These are phyloP conservation scores for Syzygium aromaticum DNA, from an alignment of 345 rosid species.

Conservation along the genomic window DNA sequence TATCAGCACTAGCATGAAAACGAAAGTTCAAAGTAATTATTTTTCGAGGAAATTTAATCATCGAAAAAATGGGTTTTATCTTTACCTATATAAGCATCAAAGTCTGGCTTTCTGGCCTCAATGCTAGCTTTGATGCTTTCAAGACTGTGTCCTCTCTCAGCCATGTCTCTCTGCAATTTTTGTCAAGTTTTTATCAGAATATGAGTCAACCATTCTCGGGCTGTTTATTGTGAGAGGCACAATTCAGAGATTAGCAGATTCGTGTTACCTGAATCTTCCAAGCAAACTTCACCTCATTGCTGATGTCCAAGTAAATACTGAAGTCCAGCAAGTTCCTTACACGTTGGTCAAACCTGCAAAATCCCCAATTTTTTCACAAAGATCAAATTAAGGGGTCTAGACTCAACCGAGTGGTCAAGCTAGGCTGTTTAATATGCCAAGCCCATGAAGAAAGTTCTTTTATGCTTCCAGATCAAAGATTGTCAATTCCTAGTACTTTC, in stretches of 20 bases:
- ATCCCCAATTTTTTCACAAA: not conserved
- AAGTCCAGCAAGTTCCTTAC: constrained; percentile 87
- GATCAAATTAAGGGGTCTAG: constrained; percentile 53
- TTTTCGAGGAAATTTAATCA: not conserved
- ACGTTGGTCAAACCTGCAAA: constrained; percentile 68
- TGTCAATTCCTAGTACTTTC: not conserved
- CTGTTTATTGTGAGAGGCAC: not conserved
- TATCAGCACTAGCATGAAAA: not conserved
- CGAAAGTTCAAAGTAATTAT: not conserved
- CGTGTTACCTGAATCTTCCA: constrained; percentile 49
- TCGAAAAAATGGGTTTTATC: not conserved
- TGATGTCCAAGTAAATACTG: constrained; percentile 94
- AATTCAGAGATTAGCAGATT: not conserved
- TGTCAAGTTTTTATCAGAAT: not conserved
- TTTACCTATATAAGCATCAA: constrained; percentile 92
- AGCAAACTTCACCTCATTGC: constrained; percentile 95
- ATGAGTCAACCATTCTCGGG: not conserved
- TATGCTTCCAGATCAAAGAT: not conserved
- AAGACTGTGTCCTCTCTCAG: constrained; percentile 97
- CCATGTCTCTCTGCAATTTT: constrained; percentile 81
- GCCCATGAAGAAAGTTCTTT: not conserved
- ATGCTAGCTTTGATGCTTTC: constrained; percentile 98
- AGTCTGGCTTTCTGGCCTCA: constrained; percentile 92
- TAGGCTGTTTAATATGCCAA: not conserved
- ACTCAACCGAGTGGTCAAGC: not conserved